Conservation (phyloP, 257 asterid genomes). For the Rauvolfia tetraphylla region DNA sequence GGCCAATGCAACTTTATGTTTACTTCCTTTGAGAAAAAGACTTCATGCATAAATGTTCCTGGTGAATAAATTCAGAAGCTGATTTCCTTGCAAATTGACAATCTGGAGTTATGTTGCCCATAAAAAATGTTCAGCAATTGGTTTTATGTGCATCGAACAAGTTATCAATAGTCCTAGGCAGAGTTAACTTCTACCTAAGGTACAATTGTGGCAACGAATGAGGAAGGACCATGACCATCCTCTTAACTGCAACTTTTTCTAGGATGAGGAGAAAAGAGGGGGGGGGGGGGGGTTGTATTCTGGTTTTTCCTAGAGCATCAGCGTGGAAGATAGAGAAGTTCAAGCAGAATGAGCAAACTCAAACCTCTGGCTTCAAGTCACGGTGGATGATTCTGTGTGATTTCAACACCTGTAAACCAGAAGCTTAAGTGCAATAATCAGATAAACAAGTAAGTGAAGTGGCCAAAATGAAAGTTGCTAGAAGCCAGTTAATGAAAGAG, state of each 20-base stretch:
- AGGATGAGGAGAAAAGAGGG: neutral
- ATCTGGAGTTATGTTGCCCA: neutral
- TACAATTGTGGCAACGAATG: neutral
- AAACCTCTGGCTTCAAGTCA: conserved; percentile 59
- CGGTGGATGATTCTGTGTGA: conserved; percentile 39
- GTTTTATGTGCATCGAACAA: neutral
- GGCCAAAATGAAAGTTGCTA: conserved; percentile 2
- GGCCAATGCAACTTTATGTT: too few species aligned
- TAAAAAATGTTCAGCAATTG: neutral
- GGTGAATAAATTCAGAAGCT: neutral
- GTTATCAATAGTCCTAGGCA: neutral
- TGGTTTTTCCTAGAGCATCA: neutral
- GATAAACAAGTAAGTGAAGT: neutral
- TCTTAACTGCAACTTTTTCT: neutral
- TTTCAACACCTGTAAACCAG: conserved; percentile 43
- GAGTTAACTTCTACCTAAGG: neutral
- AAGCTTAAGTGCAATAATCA: conserved; percentile 25
- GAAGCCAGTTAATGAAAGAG: neutral
- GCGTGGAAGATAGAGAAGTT: neutral
- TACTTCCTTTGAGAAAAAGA: too few species aligned
- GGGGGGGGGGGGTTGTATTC: neutral
- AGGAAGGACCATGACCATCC: neutral
- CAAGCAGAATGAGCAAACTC: conserved; percentile 9
- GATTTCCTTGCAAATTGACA: neutral
- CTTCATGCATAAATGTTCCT: neutral